Evolutionary conservation across 768 basidiomycete species (phyloP).

Genomic region (Lactarius evosmus): DNA sequence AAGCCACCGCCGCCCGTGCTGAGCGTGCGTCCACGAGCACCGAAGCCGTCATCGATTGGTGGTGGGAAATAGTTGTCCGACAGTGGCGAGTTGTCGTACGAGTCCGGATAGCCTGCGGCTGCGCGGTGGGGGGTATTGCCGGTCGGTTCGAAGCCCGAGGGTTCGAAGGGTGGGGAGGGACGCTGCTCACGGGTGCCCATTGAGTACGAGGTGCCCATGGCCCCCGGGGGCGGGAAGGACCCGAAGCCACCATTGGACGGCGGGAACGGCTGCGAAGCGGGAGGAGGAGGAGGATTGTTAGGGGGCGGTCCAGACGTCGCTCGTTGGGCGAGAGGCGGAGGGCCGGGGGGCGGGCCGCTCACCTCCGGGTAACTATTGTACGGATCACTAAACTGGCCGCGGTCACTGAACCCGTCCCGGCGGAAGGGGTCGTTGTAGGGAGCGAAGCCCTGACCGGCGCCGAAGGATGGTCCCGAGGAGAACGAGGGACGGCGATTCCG

Average conservation of each 20-base stretch:
- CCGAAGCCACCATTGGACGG: neutral
- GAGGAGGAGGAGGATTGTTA: slow-evolving; percentile 6
- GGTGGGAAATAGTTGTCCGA: slow-evolving; percentile 19
- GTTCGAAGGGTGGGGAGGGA: slow-evolving; percentile 5
- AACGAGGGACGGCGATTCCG: slow-evolving; percentile 17
- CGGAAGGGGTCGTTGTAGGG: slow-evolving; percentile 20
- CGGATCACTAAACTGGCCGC: slow-evolving; percentile 11
- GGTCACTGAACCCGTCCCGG: slow-evolving; percentile 11
- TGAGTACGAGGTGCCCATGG: slow-evolving; percentile 16
- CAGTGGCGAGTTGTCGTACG: slow-evolving; percentile 27
- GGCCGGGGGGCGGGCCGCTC: slow-evolving; percentile 19
- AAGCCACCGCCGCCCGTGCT: slow-evolving; percentile 24
- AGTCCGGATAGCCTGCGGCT: slow-evolving; percentile 14
- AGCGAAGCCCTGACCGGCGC: slow-evolving; percentile 1
- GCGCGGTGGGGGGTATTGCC: slow-evolving; percentile 8
- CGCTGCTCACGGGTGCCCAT: slow-evolving; percentile 22
- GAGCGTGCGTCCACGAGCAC: slow-evolving; percentile 16
- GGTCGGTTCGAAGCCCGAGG: slow-evolving; percentile 12
- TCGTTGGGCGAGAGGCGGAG: slow-evolving; percentile 1
- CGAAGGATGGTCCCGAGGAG: slow-evolving; percentile 3
- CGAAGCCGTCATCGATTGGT: slow-evolving; percentile 15
- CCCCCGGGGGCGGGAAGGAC: slow-evolving; percentile 6
- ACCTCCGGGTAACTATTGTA: slow-evolving; percentile 22
- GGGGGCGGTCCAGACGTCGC: neutral
- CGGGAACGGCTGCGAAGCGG: slow-evolving; percentile 10